Evolutionary conservation across 495 filamentous ascomycete genomes (phyloP).

Genomic region (Aspergillus egyptiacus): DNA sequence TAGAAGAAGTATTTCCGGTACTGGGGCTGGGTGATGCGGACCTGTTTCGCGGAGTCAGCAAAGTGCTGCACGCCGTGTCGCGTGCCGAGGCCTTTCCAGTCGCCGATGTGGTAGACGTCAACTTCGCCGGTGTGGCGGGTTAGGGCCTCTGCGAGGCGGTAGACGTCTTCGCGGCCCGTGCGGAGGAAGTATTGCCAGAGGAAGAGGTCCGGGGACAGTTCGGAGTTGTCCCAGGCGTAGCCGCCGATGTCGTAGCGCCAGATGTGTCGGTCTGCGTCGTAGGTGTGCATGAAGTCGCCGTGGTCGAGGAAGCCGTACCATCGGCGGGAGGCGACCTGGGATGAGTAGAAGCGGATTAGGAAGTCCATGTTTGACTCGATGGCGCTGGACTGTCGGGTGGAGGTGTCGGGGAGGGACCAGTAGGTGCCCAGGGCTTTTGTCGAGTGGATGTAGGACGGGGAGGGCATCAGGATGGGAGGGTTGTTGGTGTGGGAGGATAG

Average conservation of each 20-base stretch:
- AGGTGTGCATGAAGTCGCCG: slow-evolving; percentile 48
- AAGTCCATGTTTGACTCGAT: slow-evolving; percentile 40
- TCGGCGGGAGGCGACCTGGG: slow-evolving; percentile 36
- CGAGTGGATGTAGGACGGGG: slow-evolving; percentile 33
- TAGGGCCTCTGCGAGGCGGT: slow-evolving; percentile 43
- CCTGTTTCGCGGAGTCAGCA: slow-evolving; percentile 45
- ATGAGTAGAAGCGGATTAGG: slow-evolving; percentile 40
- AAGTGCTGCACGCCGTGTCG: slow-evolving; percentile 50
- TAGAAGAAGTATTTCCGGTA: slow-evolving; percentile 44
- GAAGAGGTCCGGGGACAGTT: slow-evolving; percentile 47
- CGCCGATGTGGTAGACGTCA: slow-evolving; percentile 44
- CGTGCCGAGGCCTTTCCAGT: slow-evolving; percentile 44
- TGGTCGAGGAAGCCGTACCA: slow-evolving; percentile 52
- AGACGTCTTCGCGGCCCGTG: slow-evolving; percentile 41
- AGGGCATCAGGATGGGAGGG: slow-evolving; percentile 33
- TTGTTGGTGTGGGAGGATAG: slow-evolving; percentile 29
- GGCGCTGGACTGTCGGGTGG: slow-evolving; percentile 13
- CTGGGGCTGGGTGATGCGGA: slow-evolving; percentile 29
- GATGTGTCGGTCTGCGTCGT: slow-evolving; percentile 42
- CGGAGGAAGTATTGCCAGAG: slow-evolving; percentile 48
- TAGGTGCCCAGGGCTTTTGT: slow-evolving; percentile 38
- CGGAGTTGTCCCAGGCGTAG: slow-evolving; percentile 51
- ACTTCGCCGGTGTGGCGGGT: slow-evolving; percentile 47
- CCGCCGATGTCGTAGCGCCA: slow-evolving; percentile 51
- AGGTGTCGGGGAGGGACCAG: slow-evolving; percentile 27